These are phyloP conservation scores for Prunus padus DNA, from an alignment of 306 rosid genomes.

Conservation along the genomic window DNA sequence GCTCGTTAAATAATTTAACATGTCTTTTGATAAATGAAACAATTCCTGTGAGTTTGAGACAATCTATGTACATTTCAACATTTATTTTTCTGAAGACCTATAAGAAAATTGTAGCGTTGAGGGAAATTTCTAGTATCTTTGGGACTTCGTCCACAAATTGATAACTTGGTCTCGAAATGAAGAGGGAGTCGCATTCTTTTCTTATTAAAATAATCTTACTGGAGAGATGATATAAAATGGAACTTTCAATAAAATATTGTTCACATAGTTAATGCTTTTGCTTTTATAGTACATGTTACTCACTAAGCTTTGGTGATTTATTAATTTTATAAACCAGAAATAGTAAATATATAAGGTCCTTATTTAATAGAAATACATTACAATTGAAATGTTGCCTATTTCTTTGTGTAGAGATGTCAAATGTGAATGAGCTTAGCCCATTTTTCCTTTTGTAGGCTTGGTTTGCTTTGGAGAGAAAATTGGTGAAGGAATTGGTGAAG, in stretches of 20 bases:
- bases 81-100: neutral
- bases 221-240: neutral
- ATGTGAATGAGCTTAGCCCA: slow-evolving; percentile 19
- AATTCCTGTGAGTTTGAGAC: neutral
- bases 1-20: neutral
- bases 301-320: neutral
- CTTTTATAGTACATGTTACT: neutral
- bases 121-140: neutral
- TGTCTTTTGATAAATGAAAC: neutral
- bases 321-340: neutral
- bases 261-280: neutral
- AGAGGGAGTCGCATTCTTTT: neutral
- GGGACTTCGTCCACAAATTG: neutral
- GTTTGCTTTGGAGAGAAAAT: slow-evolving; percentile 86
- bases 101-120: neutral
- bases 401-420: slow-evolving; percentile 25
- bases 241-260: neutral
- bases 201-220: neutral
- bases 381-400: slow-evolving; percentile 1
- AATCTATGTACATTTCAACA: neutral
- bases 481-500: no score
- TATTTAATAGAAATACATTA: neutral
- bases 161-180: neutral
- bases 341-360: neutral
- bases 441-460: slow-evolving; percentile 58